These are phyloP conservation scores for Tetraselmis chui DNA, from an alignment of 139 green algal genomes.

Conservation along the genomic window DNA sequence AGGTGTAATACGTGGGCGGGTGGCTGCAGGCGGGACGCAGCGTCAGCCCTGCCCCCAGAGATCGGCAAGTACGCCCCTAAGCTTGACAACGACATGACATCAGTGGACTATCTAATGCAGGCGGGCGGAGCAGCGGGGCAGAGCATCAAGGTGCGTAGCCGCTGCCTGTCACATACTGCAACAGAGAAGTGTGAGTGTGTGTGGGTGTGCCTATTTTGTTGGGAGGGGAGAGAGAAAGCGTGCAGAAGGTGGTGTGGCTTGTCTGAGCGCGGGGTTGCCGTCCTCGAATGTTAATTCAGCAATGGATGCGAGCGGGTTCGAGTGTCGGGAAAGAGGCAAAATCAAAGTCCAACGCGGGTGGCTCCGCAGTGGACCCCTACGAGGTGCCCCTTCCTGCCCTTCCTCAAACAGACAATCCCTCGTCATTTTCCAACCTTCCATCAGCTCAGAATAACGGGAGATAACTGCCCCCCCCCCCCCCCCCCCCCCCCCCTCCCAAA, in stretches of 20 bases:
- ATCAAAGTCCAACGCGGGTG: neutral
- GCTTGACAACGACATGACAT: neutral
- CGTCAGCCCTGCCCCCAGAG: neutral
- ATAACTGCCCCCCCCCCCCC: no score
- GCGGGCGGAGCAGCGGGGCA: neutral
- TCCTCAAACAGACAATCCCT: no score
- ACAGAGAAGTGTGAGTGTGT: no score
- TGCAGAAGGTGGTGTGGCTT: no score
- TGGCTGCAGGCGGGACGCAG: neutral
- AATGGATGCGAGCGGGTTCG: neutral
- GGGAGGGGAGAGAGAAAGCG: no score
- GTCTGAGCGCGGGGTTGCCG: no score
- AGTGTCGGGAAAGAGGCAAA: neutral
- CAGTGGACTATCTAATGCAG: neutral
- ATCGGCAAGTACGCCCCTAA: neutral
- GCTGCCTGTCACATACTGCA: no score
- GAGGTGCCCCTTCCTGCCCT: neutral
- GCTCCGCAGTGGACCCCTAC: neutral
- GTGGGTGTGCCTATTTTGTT: no score
- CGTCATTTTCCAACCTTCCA: no score
- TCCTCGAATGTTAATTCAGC: no score
- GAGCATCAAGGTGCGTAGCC: neutral
- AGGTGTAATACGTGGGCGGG: no score
- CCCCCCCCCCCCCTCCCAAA: neutral
- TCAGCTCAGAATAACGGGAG: no score